Conservation (phyloP, 805 yeast genomes). For the Saccharomycopsis synnaedendra region DNA sequence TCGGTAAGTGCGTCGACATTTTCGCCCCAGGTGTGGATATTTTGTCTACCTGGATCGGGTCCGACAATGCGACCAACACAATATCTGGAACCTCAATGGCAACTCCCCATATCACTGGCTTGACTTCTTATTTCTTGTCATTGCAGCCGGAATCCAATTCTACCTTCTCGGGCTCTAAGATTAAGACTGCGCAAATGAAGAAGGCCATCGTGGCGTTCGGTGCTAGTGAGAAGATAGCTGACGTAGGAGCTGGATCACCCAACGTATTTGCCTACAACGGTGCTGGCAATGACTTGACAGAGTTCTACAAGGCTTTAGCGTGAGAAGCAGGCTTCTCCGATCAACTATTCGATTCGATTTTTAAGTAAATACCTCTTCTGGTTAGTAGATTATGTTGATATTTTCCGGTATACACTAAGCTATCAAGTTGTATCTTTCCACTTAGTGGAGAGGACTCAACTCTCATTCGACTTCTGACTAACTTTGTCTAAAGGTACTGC, state of each 20-base stretch:
- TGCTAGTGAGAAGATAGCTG: conserved; percentile 45
- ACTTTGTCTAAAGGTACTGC: too few relatives aligned
- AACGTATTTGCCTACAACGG: conserved; percentile 71
- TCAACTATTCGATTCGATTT: too few relatives aligned
- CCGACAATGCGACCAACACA: conserved; percentile 34
- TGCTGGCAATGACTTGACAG: conserved; percentile 59
- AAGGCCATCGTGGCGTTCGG: conserved; percentile 61
- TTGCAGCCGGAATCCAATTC: conserved; percentile 69
- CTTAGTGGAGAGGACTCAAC: too few relatives aligned
- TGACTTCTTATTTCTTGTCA: conserved; percentile 45
- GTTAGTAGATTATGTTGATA: too few relatives aligned
- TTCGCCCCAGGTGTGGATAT: conserved; percentile 48
- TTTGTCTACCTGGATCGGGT: conserved; percentile 44
- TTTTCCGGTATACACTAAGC: too few relatives aligned
- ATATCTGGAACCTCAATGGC: conserved; percentile 59
- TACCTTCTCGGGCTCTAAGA: conserved; percentile 35
- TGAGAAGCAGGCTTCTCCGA: too few relatives aligned
- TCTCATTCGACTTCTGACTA: too few relatives aligned
- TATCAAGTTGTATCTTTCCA: too few relatives aligned
- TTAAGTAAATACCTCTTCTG: too few relatives aligned
- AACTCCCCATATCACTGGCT: conserved; percentile 47
- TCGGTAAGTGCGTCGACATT: conserved; percentile 41
- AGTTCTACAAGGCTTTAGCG: conserved; percentile 37
- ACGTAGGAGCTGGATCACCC: conserved; percentile 64
- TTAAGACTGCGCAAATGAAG: conserved; percentile 65